Evolutionary conservation across 805 yeast species (phyloP).

Genomic region (Ogataea nonfermentans): DNA sequence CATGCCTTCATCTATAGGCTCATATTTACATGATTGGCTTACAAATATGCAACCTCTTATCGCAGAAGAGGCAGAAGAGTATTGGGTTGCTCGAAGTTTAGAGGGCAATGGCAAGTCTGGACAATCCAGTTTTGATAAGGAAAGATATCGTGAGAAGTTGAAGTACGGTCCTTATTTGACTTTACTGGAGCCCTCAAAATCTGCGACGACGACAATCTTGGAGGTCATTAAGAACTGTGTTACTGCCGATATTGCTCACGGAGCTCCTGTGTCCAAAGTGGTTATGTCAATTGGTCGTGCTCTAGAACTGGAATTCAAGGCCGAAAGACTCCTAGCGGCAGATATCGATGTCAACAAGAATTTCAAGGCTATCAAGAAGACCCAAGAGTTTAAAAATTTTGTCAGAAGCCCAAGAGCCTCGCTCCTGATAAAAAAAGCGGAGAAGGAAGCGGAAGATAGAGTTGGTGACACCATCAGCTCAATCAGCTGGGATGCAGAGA

Average conservation of each 20-base stretch:
- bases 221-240: constrained; percentile 75
- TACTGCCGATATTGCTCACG: constrained; percentile 73
- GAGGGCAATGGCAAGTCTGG: constrained; percentile 24
- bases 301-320: constrained; percentile 77
- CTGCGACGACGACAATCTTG: constrained; percentile 80
- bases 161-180: constrained; percentile 76
- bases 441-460: constrained; percentile 21
- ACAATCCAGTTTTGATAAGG: constrained; percentile 15
- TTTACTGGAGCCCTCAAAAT: constrained; percentile 72
- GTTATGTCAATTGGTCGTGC: constrained; percentile 80
- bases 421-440: constrained; percentile 28
- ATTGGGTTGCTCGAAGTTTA: constrained; percentile 44
- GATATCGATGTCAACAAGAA: constrained; percentile 58
- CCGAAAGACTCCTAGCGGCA: constrained; percentile 59
- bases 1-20: constrained; percentile 61
- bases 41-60: constrained; percentile 68
- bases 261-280: constrained; percentile 81
- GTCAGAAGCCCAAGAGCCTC: constrained; percentile 35
- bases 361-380: constrained; percentile 46
- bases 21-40: constrained; percentile 83
- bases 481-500: constrained; percentile 31
- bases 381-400: constrained; percentile 40
- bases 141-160: constrained; percentile 37
- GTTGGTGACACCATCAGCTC: constrained; percentile 16
- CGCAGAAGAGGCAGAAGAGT: constrained; percentile 58